A percentile compares a stretch with the other conserved stretches of the same genome.
These are phyloP conservation scores for Linnemannia schmuckeri DNA, from an alignment of 192 early-diverging fungal species.

Conservation along the genomic window DNA sequence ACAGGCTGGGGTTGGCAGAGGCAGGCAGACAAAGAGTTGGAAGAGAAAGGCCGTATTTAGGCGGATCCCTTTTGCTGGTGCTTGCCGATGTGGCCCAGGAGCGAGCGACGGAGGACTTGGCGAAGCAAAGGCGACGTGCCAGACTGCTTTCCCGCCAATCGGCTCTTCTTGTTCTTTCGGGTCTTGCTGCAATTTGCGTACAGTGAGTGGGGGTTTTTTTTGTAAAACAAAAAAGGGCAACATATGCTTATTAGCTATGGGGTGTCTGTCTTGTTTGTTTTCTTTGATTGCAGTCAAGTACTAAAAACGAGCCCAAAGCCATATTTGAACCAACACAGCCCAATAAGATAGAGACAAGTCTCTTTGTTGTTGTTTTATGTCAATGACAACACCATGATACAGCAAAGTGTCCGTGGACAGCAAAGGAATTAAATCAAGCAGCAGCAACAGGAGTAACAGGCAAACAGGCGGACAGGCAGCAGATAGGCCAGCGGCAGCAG, in stretches of 20 bases:
- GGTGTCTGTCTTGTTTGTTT: constrained; percentile 12
- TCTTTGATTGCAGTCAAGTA: neutral
- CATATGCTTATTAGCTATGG: constrained; percentile 31
- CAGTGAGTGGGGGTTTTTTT: constrained; percentile 1
- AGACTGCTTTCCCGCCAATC: constrained; percentile 55
- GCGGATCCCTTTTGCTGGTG: constrained; percentile 41
- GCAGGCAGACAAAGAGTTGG: neutral
- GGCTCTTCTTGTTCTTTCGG: constrained; percentile 54
- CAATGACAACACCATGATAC: constrained; percentile 2
- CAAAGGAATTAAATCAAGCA: neutral
- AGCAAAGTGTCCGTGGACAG: constrained; percentile 1
- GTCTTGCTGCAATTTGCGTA: constrained; percentile 39
- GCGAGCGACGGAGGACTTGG: constrained; percentile 55
- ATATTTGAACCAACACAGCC: neutral
- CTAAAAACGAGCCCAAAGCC: neutral
- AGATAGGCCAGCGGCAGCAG: neutral
- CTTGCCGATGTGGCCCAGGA: constrained; percentile 52
- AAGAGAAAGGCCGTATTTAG: neutral
- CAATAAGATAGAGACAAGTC: neutral
- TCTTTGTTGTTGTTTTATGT: neutral
- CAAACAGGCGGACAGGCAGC: neutral
- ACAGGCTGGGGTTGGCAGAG: neutral
- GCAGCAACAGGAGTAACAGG: neutral
- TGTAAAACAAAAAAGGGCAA: constrained; percentile 3
- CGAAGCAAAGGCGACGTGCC: constrained; percentile 57